These are phyloP conservation scores for Taphrina sp. DNA, from an alignment of 1,139 yeast genomes.

Conservation along the genomic window DNA sequence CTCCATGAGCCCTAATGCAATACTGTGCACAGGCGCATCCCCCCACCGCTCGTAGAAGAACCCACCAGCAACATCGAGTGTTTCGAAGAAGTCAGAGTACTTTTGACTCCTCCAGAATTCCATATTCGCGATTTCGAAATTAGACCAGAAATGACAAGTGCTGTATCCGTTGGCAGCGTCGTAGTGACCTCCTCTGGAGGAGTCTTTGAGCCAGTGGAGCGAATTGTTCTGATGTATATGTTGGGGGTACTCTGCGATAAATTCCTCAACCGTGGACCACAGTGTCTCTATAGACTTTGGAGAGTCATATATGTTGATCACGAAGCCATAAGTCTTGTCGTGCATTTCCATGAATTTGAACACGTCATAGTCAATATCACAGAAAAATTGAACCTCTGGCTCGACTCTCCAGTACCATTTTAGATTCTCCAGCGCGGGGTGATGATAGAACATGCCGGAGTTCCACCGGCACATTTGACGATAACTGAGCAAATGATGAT, in stretches of 20 bases:
- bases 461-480: slow-evolving; percentile 91
- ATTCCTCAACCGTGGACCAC: slow-evolving; percentile 73
- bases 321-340: slow-evolving; percentile 63
- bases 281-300: slow-evolving; percentile 73
- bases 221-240: slow-evolving; percentile 66
- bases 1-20: slow-evolving; percentile 27
- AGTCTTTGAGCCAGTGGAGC: slow-evolving; percentile 67
- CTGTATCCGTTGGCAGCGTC: slow-evolving; percentile 47
- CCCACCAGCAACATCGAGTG: slow-evolving; percentile 76
- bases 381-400: slow-evolving; percentile 73
- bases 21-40: slow-evolving; percentile 79
- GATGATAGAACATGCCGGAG: slow-evolving; percentile 84
- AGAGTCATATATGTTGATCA: slow-evolving; percentile 81
- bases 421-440: slow-evolving; percentile 65
- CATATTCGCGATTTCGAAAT: slow-evolving; percentile 67
- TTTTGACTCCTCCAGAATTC: slow-evolving; percentile 73
- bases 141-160: slow-evolving; percentile 71
- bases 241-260: slow-evolving; percentile 63
- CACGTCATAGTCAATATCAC: slow-evolving; percentile 79
- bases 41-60: slow-evolving; percentile 93
- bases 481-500: slow-evolving; percentile 65
- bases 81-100: slow-evolving; percentile 64
- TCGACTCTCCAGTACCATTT: slow-evolving; percentile 95
- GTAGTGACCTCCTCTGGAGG: slow-evolving; percentile 56
- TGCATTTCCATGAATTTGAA: slow-evolving; percentile 79